Evolutionary conservation across 2,329 filamentous ascomycete genomes (phyloP).

Genomic region (Venturia effusa): DNA sequence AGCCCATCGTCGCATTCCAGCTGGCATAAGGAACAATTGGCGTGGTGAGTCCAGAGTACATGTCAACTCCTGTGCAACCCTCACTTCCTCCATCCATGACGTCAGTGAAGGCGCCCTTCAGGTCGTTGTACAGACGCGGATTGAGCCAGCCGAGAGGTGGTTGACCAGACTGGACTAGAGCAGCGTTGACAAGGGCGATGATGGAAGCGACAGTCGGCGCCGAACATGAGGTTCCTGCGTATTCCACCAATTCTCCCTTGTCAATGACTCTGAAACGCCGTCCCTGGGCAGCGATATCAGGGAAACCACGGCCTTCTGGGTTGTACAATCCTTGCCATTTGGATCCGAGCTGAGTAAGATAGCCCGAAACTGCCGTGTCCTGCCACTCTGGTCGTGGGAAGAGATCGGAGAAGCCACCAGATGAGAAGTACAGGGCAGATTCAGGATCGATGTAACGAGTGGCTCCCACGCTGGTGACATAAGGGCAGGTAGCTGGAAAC

Average conservation of each 20-base stretch:
- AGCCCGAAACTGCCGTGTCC: background rate
- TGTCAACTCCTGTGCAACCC: slow-evolving; percentile 20
- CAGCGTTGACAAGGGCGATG: slow-evolving; percentile 48
- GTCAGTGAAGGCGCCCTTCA: slow-evolving; percentile 16
- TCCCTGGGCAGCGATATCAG: slow-evolving; percentile 13
- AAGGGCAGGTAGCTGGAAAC: slow-evolving; percentile 38
- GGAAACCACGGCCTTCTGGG: slow-evolving; percentile 10
- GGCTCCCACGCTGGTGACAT: slow-evolving; percentile 34
- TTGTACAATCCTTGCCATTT: slow-evolving; percentile 20
- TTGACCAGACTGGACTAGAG: slow-evolving; percentile 34
- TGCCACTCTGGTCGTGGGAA: slow-evolving; percentile 20
- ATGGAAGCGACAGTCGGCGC: slow-evolving; percentile 43
- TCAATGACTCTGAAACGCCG: slow-evolving; percentile 6
- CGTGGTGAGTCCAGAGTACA: slow-evolving; percentile 2
- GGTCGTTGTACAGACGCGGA: slow-evolving; percentile 38
- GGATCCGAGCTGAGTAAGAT: background rate
- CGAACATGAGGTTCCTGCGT: slow-evolving; percentile 10
- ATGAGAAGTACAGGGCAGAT: background rate
- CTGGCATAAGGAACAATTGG: slow-evolving; percentile 9
- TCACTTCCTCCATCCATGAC: slow-evolving; percentile 23
- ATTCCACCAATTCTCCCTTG: background rate
- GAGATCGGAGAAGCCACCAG: slow-evolving; percentile 32
- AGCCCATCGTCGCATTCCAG: slow-evolving; percentile 33
- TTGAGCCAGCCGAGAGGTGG: slow-evolving; percentile 43
- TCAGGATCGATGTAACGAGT: slow-evolving; percentile 18